phyloP scores from a whole-genome alignment of 2,329 filamentous ascomycete species.

The Arthroderma uncinatum region DNA sequence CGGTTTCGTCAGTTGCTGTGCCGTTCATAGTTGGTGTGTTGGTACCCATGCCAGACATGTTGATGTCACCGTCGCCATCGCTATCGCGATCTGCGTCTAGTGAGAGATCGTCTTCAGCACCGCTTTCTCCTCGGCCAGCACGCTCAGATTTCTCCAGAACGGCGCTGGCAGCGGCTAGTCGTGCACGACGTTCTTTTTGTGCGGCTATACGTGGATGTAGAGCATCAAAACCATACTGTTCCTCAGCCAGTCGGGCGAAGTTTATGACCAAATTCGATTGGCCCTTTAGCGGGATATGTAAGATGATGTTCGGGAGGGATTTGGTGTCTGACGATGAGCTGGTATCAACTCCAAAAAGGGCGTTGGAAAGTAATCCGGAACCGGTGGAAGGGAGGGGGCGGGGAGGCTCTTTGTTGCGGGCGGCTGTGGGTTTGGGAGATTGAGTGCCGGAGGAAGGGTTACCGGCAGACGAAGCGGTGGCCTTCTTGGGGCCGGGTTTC shows the following conservation, averaged over 20 bases:
- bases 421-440: constrained; percentile 42
- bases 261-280: constrained; percentile 87
- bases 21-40: constrained; percentile 39
- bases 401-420: constrained; percentile 41
- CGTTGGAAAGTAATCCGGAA: constrained; percentile 53
- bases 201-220: constrained; percentile 84
- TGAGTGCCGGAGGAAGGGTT: constrained; percentile 42
- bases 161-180: constrained; percentile 79
- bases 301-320: constrained; percentile 63
- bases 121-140: constrained; percentile 65
- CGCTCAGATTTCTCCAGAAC: constrained; percentile 67
- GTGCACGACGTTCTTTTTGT: constrained; percentile 73
- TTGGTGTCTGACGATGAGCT: constrained; percentile 35
- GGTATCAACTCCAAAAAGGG: constrained; percentile 46
- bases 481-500: constrained; percentile 16
- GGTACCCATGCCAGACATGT: constrained; percentile 32
- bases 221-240: constrained; percentile 87
- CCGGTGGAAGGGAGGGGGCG: constrained; percentile 47
- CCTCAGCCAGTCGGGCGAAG: constrained; percentile 85
- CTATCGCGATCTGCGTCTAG: constrained; percentile 70
- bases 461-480: constrained; percentile 33
- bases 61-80: constrained; percentile 40
- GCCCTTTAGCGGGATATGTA: constrained; percentile 70
- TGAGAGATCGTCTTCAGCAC: constrained; percentile 65
- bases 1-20: constrained; percentile 41